phyloP scores from a whole-genome alignment of 371 early-diverging fungal species.

The Saksenaea oblongispora region DNA sequence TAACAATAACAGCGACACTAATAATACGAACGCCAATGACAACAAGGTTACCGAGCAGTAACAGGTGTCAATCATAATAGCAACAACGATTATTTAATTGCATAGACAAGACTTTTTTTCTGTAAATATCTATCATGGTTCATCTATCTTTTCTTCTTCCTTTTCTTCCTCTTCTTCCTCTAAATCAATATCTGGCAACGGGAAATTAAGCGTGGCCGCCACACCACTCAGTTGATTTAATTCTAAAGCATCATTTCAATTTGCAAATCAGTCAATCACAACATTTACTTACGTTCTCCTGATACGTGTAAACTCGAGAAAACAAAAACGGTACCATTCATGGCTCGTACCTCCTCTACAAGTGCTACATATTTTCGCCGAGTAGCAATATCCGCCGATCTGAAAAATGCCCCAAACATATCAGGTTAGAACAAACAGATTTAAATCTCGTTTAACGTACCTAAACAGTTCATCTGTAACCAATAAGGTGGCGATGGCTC shows the following conservation, averaged over 20 bases:
- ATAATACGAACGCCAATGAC: neutral
- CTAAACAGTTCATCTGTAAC: conserved; percentile 92
- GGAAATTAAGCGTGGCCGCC: conserved; percentile 91
- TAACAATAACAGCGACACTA: neutral
- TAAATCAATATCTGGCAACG: conserved; percentile 68
- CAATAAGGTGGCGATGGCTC: conserved; percentile 85
- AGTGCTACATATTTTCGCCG: conserved; percentile 83
- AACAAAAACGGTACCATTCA: conserved; percentile 82
- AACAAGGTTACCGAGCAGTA: conserved; percentile 5
- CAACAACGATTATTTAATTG: neutral
- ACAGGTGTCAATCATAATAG: neutral
- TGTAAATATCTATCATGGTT: conserved; percentile 7
- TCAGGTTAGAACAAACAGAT: neutral
- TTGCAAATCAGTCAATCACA: neutral
- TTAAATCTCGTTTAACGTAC: conserved; percentile 27
- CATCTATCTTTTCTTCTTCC: conserved; percentile 11
- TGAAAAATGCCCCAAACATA: conserved; percentile 8
- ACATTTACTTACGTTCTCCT: conserved; percentile 79
- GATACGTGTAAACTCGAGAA: conserved; percentile 93
- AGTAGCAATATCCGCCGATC: conserved; percentile 82
- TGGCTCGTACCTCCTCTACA: conserved; percentile 78
- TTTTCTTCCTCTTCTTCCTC: conserved; percentile 51
- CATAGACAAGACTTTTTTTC: neutral
- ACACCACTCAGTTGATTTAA: conserved; percentile 91
- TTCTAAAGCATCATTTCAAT: conserved; percentile 44